Evolutionary conservation across 2,329 filamentous ascomycete species (phyloP).

Genomic region (Harringtonia lauricola): DNA sequence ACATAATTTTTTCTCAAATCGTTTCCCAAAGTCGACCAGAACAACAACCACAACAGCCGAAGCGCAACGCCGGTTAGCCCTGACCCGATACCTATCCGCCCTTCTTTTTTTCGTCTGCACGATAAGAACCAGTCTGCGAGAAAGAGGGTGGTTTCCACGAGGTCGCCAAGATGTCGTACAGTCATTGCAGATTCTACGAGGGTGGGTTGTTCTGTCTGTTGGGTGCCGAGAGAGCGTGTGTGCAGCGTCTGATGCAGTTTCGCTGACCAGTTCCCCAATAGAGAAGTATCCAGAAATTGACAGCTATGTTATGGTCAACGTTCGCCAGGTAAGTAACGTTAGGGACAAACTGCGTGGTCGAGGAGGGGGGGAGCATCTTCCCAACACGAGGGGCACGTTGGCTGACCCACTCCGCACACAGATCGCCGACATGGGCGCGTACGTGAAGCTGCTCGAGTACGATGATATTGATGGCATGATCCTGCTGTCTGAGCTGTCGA

Average conservation of each 20-base stretch:
- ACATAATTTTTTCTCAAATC: background rate
- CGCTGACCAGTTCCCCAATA: constrained; percentile 14
- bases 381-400: constrained; percentile 1
- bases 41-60: background rate
- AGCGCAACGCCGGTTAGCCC: background rate
- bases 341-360: background rate
- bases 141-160: constrained; percentile 7
- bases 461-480: constrained; percentile 99
- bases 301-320: constrained; percentile 99
- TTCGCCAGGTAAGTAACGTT: constrained; percentile 50
- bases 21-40: background rate
- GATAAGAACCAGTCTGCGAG: background rate
- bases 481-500: constrained; percentile 89
- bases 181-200: constrained; percentile 28
- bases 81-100: background rate
- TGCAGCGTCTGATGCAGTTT: background rate
- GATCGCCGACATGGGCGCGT: constrained; percentile 99
- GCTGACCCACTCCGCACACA: constrained; percentile 23
- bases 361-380: background rate
- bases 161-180: constrained; percentile 24
- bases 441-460: constrained; percentile 98
- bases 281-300: constrained; percentile 87
- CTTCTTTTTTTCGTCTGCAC: background rate
- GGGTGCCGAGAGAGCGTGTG: constrained; percentile 9
- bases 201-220: constrained; percentile 7